These are phyloP conservation scores for Penicillium sp. DNA, from an alignment of 2,329 filamentous ascomycete species.

Conservation along the genomic window DNA sequence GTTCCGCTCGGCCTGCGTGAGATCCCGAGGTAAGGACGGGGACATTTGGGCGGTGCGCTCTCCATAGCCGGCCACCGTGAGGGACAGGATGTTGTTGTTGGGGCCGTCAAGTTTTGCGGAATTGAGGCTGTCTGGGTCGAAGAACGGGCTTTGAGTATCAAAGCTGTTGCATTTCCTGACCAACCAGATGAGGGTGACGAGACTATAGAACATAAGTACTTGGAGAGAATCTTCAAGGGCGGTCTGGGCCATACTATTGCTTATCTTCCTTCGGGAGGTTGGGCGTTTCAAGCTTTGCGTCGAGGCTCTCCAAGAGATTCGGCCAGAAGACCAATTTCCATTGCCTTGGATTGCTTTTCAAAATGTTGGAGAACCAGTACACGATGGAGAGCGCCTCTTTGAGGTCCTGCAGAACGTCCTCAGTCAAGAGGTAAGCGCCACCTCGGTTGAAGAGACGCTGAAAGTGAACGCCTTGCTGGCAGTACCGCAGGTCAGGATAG, in stretches of 20 bases:
- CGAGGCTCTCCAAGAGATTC: conserved; percentile 37
- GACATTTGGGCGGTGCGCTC: conserved; percentile 26
- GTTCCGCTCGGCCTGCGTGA: conserved; percentile 32
- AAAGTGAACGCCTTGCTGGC: conserved; percentile 21
- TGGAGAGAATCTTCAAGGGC: not conserved
- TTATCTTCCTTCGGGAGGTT: conserved; percentile 11
- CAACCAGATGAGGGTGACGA: conserved; percentile 10
- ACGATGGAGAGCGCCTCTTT: conserved; percentile 35
- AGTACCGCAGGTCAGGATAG: conserved; percentile 17
- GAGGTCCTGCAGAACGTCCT: conserved; percentile 37
- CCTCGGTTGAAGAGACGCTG: conserved; percentile 43
- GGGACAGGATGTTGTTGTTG: conserved; percentile 33
- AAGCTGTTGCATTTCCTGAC: conserved; percentile 30
- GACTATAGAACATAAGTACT: conserved; percentile 6
- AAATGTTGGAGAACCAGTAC: conserved; percentile 36
- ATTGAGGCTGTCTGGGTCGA: conserved; percentile 22
- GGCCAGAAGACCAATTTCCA: conserved; percentile 45
- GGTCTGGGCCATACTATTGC: conserved; percentile 1
- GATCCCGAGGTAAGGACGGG: conserved; percentile 24
- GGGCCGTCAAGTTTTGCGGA: conserved; percentile 24
- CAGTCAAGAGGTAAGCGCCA: conserved; percentile 42
- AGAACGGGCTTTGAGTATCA: conserved; percentile 9
- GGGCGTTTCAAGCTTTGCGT: conserved; percentile 24
- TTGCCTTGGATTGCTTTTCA: conserved; percentile 27
- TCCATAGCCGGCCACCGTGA: conserved; percentile 32